Evolutionary conservation across 1,284 basidiomycete genomes (phyloP).

Genomic region (Rhodotorula mucilaginosa): DNA sequence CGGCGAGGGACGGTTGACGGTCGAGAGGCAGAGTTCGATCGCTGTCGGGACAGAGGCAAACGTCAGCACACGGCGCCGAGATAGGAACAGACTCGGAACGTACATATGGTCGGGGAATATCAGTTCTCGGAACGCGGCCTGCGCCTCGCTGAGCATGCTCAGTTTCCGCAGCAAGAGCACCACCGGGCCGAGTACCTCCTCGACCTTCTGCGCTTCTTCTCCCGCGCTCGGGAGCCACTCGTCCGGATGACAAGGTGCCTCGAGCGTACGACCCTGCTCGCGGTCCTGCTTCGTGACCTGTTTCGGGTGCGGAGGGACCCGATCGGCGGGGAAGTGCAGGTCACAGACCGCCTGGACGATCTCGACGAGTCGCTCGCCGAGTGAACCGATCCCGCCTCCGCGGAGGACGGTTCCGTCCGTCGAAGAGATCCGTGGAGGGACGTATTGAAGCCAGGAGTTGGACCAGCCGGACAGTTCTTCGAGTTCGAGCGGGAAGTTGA

Average conservation of each 20-base stretch:
- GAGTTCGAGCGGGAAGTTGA: conserved; percentile 41
- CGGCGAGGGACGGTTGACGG: conserved; percentile 66
- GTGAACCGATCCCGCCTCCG: conserved; percentile 25
- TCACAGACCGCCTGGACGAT: conserved; percentile 28
- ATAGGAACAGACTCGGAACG: too few relatives aligned
- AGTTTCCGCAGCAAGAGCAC: conserved; percentile 68
- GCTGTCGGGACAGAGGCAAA: conserved; percentile 45
- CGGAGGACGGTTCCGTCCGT: conserved; percentile 15
- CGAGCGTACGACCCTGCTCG: neutral
- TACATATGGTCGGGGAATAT: conserved; percentile 68
- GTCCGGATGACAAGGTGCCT: conserved; percentile 29
- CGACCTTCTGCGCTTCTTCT: conserved; percentile 53
- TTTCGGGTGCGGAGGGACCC: conserved; percentile 13
- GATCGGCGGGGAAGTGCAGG: conserved; percentile 37
- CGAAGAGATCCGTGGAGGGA: conserved; percentile 21
- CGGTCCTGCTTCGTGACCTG: conserved; percentile 4
- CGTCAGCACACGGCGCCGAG: neutral
- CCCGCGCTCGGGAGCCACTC: conserved; percentile 40
- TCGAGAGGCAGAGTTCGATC: conserved; percentile 76
- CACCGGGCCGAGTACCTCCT: conserved; percentile 73
- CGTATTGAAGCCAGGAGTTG: conserved; percentile 33
- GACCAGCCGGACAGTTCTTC: conserved; percentile 38
- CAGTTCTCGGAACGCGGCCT: conserved; percentile 60
- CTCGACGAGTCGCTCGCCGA: conserved; percentile 38
- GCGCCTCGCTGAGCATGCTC: conserved; percentile 61